phyloP scores from a whole-genome alignment of 2,329 filamentous ascomycete species.

The Fusarium robinianum region DNA sequence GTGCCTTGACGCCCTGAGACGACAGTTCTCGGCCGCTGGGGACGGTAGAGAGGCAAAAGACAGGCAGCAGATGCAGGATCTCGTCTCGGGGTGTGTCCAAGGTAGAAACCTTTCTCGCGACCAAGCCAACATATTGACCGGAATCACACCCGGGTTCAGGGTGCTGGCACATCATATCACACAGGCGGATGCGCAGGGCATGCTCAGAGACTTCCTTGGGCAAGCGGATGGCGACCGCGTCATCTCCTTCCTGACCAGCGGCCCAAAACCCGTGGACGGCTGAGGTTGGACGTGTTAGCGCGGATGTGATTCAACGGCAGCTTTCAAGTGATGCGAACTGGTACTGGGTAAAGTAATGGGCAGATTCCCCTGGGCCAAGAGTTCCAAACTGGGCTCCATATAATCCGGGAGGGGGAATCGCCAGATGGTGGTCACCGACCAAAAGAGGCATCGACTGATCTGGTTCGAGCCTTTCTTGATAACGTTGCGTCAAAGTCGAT shows the following conservation, averaged over 20 bases:
- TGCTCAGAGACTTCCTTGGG: conserved; percentile 38
- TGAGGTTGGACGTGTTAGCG: background rate
- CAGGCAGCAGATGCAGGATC: conserved; percentile 1
- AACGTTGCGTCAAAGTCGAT: conserved; percentile 17
- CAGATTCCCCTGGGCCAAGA: conserved; percentile 1
- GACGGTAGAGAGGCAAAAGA: conserved; percentile 1
- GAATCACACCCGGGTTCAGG: conserved; percentile 33
- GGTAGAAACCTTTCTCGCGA: conserved; percentile 35
- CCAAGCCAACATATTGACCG: conserved; percentile 38
- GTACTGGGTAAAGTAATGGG: conserved; percentile 8
- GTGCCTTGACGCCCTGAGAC: conserved; percentile 46
- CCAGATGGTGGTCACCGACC: conserved; percentile 3
- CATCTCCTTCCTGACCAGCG: conserved; percentile 37
- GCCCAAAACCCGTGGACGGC: conserved; percentile 16
- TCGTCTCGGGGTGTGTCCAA: conserved; percentile 34
- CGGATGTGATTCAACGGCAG: conserved; percentile 1
- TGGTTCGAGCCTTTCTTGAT: conserved; percentile 2
- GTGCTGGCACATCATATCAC: conserved; percentile 34
- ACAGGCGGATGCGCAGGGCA: conserved; percentile 21
- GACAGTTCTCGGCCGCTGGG: conserved; percentile 23
- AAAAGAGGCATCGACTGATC: conserved; percentile 5
- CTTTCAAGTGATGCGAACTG: background rate
- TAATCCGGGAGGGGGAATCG: background rate
- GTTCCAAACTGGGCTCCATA: background rate
- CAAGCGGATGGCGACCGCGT: conserved; percentile 37